phyloP scores from a whole-genome alignment of 225 moss, liverwort and hornwort genomes.

The Pleurozium schreberi region DNA sequence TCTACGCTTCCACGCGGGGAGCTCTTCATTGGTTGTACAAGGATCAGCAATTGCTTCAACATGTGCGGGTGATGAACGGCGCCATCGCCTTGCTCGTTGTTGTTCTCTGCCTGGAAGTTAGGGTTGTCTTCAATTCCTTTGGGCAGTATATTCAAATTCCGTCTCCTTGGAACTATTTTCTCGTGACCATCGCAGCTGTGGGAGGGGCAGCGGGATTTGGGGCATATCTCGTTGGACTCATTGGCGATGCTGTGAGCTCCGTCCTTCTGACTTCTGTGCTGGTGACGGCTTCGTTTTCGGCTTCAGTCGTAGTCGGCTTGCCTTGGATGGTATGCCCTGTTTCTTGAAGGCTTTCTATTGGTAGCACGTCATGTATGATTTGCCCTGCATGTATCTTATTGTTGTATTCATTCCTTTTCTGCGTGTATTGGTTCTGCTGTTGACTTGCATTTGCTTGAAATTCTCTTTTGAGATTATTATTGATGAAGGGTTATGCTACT shows the following conservation, averaged over 20 bases:
- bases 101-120: conserved; percentile 81
- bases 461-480: background rate
- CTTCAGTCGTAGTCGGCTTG: conserved; percentile 73
- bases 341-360: background rate
- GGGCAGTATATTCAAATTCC: conserved; percentile 81
- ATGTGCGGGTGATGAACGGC: conserved; percentile 74
- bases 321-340: conserved; percentile 69
- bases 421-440: background rate
- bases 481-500: background rate
- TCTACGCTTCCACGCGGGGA: conserved; percentile 71
- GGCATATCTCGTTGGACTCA: conserved; percentile 55
- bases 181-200: conserved; percentile 75
- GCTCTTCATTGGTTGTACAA: conserved; percentile 80
- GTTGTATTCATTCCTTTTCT: background rate
- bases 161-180: conserved; percentile 73
- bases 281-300: conserved; percentile 71
- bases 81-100: conserved; percentile 63
- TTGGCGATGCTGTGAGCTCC: conserved; percentile 59
- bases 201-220: conserved; percentile 76
- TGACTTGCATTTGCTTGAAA: background rate
- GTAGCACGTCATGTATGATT: background rate
- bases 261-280: conserved; percentile 46
- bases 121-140: conserved; percentile 82
- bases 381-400: background rate
- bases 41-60: conserved; percentile 56